A percentile compares a stretch with the other conserved stretches of the same genome.
These are phyloP conservation scores for Nitzschia palea DNA, from an alignment of 108 stramenopile genomes.

Conservation along the genomic window DNA sequence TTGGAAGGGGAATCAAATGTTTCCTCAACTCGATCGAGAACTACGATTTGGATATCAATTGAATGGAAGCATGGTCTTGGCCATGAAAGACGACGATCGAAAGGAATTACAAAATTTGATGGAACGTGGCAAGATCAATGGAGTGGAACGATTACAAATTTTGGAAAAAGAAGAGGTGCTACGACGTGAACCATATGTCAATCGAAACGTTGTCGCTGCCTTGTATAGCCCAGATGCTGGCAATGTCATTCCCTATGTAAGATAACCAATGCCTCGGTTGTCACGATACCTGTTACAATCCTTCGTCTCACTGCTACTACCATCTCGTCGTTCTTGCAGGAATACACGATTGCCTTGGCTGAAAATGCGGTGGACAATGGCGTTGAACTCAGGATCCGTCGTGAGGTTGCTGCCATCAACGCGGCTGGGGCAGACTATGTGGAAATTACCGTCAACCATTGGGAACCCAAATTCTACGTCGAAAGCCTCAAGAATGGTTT, in stretches of 20 bases:
- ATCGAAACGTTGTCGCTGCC: constrained; percentile 67
- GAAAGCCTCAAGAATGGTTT: constrained; percentile 9
- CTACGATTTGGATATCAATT: constrained; percentile 81
- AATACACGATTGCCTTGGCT: constrained; percentile 73
- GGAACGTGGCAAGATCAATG: constrained; percentile 69
- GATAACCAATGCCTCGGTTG: too few relatives aligned
- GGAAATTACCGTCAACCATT: constrained; percentile 49
- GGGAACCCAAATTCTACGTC: constrained; percentile 69
- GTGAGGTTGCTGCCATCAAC: constrained; percentile 58
- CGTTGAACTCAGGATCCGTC: constrained; percentile 74
- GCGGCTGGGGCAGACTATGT: constrained; percentile 25
- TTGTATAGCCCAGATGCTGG: constrained; percentile 80
- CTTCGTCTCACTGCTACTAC: background rate
- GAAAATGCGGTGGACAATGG: constrained; percentile 90
- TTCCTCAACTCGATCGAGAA: constrained; percentile 72
- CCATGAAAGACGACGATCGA: constrained; percentile 57
- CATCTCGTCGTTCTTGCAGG: background rate
- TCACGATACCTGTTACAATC: too few relatives aligned
- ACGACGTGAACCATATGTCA: constrained; percentile 63
- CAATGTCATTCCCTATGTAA: constrained; percentile 80
- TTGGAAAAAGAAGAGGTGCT: constrained; percentile 59
- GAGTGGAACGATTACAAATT: constrained; percentile 70
- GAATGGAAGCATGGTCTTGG: constrained; percentile 79
- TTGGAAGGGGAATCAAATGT: constrained; percentile 87
- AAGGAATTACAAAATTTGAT: constrained; percentile 60